Base-by-base conservation (phyloP, 805 yeast genomes). In the Metschnikowia gruessii region DNA sequence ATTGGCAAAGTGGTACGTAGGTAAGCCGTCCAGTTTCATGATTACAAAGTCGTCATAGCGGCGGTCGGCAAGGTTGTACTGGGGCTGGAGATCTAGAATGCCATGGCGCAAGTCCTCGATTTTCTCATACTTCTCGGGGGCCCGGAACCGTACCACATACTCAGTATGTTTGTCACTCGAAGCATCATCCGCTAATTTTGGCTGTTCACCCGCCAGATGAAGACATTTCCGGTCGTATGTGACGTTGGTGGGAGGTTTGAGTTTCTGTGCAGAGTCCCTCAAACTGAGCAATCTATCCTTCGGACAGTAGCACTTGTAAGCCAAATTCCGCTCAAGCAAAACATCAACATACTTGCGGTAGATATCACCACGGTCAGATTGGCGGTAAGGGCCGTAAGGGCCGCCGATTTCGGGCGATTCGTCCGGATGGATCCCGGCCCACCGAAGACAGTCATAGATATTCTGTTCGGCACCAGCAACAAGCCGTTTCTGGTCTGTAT, bases 1-100 rank as follows among this genome's bases (percentile, higher is more conserved):
- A 59, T 88, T 92, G 13, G 99, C 99, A 59, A 94, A 83, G 66
- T 94, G 99, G 58, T 94, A 94, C 0, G 99, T 94, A 21, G 99
- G 99, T 50, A 88, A 69, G 0, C 92, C 91, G 63, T 94, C 98
- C n/a, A 96, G 86, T 65, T 94, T 94, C 60, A 94, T 63, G 22
- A 94, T 69, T 10, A 94, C 87, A 24, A 89, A 89, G 62, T 94
- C 99, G 59, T 94, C 99, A 62, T 75, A 91, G 41, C 97, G 73
- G 28, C 82, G 71, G 64, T 90, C 96, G 16, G 63, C 64, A 21
- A 63, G 58, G 61, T 91, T 89, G 22, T 79, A 70, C 60, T 89
- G 97, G 1, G 95, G 88, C 62, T 90, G 96, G 24, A 87, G 69
- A 54, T 85, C 77, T 16, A 91, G 65, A 4, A 59, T 59, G 1